Evolutionary conservation across 495 filamentous ascomycete genomes (phyloP), one percentile per base, ranked within the genome.

Genomic region (Neurospora hispaniola): DNA sequence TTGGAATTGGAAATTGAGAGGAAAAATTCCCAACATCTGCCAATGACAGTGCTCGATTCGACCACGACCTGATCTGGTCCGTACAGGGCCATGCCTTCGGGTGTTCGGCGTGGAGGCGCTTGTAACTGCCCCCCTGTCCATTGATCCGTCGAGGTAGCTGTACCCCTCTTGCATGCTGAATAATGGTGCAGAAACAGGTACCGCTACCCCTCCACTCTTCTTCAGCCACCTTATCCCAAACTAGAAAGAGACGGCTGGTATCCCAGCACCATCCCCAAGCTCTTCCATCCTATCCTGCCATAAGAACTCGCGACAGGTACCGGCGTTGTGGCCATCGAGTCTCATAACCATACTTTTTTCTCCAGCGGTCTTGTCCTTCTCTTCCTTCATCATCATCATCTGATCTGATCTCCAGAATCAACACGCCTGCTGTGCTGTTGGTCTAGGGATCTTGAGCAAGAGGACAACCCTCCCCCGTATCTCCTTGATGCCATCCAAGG

Each of bases 371-470:
- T 42, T 70, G 41, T 70, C n/a, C 59, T 43, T 70, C 31, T 41
- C 35, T 38, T 38, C 35, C 35, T 38, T 38, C 11, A 41, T 43
- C 31, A 44, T 66, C 39, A 38, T 38, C 35, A 38, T 4, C 62
- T 39, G 31, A 41, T 69, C 66, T 46, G 31, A 41, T 69, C 66
- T 69, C n/a, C 62, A 42, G 27, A 10, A 31, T 69, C 48, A 42
- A 70, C 16, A 70, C 66, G 8, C 71, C 40, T 72, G 38, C 39
- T n/a, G 54, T 72, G 39, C 12, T 39, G 70, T 71, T 46, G 70
- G 70, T 71, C 40, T 42, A 35, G 41, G 42, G 41, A 35, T 71
- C 42, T 54, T 6, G 54, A 62, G 54, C 54, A 62, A 62, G 54
- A 62, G 27, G 54, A 62, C 27, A 27, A 62, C 2, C 54, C 54